These are phyloP conservation scores for Trichoderma harzianum DNA, from an alignment of 2,329 filamentous ascomycete species.

Conservation along the genomic window DNA sequence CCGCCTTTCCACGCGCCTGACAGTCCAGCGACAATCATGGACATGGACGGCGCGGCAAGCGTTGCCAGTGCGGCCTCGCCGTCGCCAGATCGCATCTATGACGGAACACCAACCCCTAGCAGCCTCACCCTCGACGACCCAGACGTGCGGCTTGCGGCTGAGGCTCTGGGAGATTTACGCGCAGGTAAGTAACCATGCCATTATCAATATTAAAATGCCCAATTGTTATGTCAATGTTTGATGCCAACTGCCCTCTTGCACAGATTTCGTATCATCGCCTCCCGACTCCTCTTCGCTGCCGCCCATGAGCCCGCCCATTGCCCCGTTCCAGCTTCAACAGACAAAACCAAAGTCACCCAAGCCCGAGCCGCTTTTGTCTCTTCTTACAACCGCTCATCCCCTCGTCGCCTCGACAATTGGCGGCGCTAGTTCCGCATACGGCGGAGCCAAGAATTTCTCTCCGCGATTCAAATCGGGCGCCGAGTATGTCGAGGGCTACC, in stretches of 20 bases:
- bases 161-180: slow-evolving; percentile 70
- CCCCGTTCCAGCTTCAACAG: slow-evolving; percentile 25
- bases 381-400: slow-evolving; percentile 85
- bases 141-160: slow-evolving; percentile 67
- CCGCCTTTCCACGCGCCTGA: slow-evolving; percentile 37
- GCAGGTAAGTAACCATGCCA: slow-evolving; percentile 52
- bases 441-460: slow-evolving; percentile 83
- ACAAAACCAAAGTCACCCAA: slow-evolving; percentile 43
- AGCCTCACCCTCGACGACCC: slow-evolving; percentile 60
- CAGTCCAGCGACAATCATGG: slow-evolving; percentile 49
- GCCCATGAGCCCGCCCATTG: slow-evolving; percentile 38
- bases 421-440: slow-evolving; percentile 80
- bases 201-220: neutral
- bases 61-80: slow-evolving; percentile 44
- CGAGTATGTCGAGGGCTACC: slow-evolving; percentile 84
- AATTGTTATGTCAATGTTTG: neutral
- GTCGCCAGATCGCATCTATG: slow-evolving; percentile 28
- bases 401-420: slow-evolving; percentile 82
- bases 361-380: slow-evolving; percentile 76
- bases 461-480: slow-evolving; percentile 85
- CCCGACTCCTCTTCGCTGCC: slow-evolving; percentile 43
- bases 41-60: slow-evolving; percentile 44
- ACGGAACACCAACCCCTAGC: slow-evolving; percentile 42
- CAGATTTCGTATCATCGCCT: slow-evolving; percentile 66
- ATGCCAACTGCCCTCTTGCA: neutral